Base-by-base conservation (phyloP, 345 rosid genomes). In the Populus alba region DNA sequence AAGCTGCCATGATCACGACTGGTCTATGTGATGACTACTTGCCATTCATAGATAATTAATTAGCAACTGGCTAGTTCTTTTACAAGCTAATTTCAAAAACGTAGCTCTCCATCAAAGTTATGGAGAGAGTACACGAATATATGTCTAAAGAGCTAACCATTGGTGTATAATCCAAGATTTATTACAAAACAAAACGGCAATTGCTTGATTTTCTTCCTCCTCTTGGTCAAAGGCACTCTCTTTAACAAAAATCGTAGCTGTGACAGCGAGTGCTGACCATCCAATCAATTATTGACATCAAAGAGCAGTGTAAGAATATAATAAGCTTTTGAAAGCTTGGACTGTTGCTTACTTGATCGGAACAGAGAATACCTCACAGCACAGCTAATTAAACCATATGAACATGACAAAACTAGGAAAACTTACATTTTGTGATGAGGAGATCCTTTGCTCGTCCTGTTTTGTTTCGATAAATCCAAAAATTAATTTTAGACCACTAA, bases 121-220 rank as follows among this genome's bases (percentile, higher is more conserved):
- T 23, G 65, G 47, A 5, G 47, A 39, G 35, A 39, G 29, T 22
- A 78, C 15, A 25, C n/a, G 51, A 23, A 43, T 65, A 62, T 70
- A 6, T 72, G 82, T 27, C 67, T 75, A 66, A 18, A 71, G 12
- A 75, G 70, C 83, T 53, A 85, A 18, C 66, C 4, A 75, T 67
- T 66, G 45, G 31, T 22, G 27, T 35, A 77, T 72, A 81, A 81
- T 74, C 81, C 89, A 85, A 83, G 73, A 1, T 35, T 5, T 12
- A 43, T 66, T 37, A 66, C 20, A 47, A 12, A 78, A 83, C 85
- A 84, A 79, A 83, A 66, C 86, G 85, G 86, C 86, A 49, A 9
- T 79, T 77, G 63, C 75, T 53, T 70, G 18, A 22, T 47, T 66
- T 63, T 65, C 49, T 47, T 53, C 70, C 68, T 35, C 8, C 4